Percentiles rank a stretch among this genome's conserved stretches.
Conservation (phyloP, 2,329 filamentous ascomycete genomes). For the Pseudogymnoascus sp. region DNA sequence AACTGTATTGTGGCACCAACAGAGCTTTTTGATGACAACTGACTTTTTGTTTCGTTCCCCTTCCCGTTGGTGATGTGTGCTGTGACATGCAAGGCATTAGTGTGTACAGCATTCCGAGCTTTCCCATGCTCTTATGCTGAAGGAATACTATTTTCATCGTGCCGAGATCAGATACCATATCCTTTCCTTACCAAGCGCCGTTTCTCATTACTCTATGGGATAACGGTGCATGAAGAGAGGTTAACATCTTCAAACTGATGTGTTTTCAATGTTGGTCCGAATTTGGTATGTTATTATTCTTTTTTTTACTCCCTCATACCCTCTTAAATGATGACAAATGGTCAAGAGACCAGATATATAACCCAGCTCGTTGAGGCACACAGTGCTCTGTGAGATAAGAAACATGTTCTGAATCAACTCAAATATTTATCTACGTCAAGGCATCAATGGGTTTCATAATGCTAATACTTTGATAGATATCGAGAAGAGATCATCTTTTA, state of each 20-base stretch:
- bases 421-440: not conserved
- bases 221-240: constrained; percentile 7
- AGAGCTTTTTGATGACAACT: constrained; percentile 7
- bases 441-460: not conserved
- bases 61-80: not conserved
- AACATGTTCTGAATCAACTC: constrained; percentile 8
- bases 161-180: constrained; percentile 10
- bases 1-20: constrained; percentile 13
- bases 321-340: constrained; percentile 1
- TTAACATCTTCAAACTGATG: constrained; percentile 3
- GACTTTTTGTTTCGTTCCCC: not conserved
- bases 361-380: constrained; percentile 11
- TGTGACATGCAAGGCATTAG: constrained; percentile 9
- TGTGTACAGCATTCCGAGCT: constrained; percentile 12
- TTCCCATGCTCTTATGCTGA: constrained; percentile 10
- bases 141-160: constrained; percentile 12
- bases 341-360: constrained; percentile 12
- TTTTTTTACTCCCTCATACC: not conserved
- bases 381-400: constrained; percentile 9
- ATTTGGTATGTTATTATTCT: not conserved
- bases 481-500: not conserved
- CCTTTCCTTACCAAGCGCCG: constrained; percentile 10
- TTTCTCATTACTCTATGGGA: constrained; percentile 1
- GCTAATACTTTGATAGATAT: not conserved
- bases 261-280: not conserved